Evolutionary conservation across 768 basidiomycete genomes (phyloP), one percentile per base, ranked within the genome.

Genomic region (Mrakia hoshinonis): DNA sequence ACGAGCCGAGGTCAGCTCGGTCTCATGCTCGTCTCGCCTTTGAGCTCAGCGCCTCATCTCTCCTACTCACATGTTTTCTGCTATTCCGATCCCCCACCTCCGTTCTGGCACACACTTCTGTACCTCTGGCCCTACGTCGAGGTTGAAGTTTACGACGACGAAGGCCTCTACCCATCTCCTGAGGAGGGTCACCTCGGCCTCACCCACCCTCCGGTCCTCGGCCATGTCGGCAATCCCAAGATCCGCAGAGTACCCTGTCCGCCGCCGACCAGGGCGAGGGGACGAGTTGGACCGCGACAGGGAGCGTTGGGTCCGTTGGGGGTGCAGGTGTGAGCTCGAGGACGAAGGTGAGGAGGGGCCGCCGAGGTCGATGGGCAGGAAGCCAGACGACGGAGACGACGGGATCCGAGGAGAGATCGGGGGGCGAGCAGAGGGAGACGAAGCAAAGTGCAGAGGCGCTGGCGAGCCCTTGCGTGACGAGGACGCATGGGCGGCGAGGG

Each of bases 91-190:
- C 1, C 58, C 65, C 72, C 72, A 73, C 20, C 67, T 26, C 6
- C 72, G 24, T 7, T 49, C 48, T 2, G 72, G 72, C 11, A 68
- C 48, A 24, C 48, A 29, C 38, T 18, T 36, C 60, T 73, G 58
- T 2, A 73, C 43, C 36, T 68, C 67, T 15, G 72, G 72, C 0
- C 72, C 72, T 20, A 73, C 54, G n/a, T 73, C 72, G 18, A 73
- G 51, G 26, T 73, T 67, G 29, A 73, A 73, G 63, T 68, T 68
- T 60, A 68, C 51, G 43, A 68, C 47, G 12, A 73, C 67, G 20
- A 73, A 64, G 0, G 65, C 58, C 29, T 39, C n/a, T 1, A 55
- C 54, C 72, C 72, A 73, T 36, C 70, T 65, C 24, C 46, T 62
- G 51, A 72, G 26, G 47, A 29, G 58, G 4, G 34, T 26, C 24